Conservation (phyloP, 495 filamentous ascomycete species). For the Penicillium macrosclerotiorum region DNA sequence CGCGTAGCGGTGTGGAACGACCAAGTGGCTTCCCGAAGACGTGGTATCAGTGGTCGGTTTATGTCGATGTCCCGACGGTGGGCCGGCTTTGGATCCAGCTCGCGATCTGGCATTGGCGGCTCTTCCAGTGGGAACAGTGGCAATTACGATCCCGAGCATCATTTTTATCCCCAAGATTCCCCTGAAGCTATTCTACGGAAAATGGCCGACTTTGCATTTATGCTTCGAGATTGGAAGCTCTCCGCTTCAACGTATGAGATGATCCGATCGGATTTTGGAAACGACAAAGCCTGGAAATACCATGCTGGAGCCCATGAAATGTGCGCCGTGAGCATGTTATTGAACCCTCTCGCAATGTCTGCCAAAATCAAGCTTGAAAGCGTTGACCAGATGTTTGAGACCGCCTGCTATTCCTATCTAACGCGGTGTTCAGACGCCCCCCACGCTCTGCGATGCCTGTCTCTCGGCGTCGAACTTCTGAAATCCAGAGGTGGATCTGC, state of each 20-base stretch:
- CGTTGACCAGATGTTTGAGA: slow-evolving; percentile 81
- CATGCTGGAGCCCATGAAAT: slow-evolving; percentile 93
- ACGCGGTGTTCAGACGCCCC: slow-evolving; percentile 74
- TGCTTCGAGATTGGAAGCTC: slow-evolving; percentile 94
- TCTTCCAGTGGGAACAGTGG: slow-evolving; percentile 43
- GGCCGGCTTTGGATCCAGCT: slow-evolving; percentile 71
- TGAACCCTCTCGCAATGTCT: slow-evolving; percentile 67
- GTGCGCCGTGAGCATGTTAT: slow-evolving; percentile 76
- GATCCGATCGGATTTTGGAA: slow-evolving; percentile 79
- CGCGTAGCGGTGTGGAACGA: slow-evolving; percentile 91
- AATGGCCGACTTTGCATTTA: slow-evolving; percentile 91
- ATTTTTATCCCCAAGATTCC: slow-evolving; percentile 79
- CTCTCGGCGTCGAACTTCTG: slow-evolving; percentile 77
- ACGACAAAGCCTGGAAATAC: slow-evolving; percentile 95
- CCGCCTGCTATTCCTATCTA: slow-evolving; percentile 86
- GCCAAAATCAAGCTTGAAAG: slow-evolving; percentile 73
- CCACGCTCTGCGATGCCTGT: slow-evolving; percentile 72
- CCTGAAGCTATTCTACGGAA: slow-evolving; percentile 91
- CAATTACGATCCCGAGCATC: slow-evolving; percentile 75
- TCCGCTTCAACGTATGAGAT: slow-evolving; percentile 88
- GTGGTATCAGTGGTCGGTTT: slow-evolving; percentile 84
- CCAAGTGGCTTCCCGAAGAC: slow-evolving; percentile 85
- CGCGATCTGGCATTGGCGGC: slow-evolving; percentile 40
- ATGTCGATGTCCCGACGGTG: slow-evolving; percentile 88
- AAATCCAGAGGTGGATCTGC: slow-evolving; percentile 72